Evolutionary conservation across 208 protist genomes (phyloP).

Genomic region (Herpetomonas tarakana): DNA sequence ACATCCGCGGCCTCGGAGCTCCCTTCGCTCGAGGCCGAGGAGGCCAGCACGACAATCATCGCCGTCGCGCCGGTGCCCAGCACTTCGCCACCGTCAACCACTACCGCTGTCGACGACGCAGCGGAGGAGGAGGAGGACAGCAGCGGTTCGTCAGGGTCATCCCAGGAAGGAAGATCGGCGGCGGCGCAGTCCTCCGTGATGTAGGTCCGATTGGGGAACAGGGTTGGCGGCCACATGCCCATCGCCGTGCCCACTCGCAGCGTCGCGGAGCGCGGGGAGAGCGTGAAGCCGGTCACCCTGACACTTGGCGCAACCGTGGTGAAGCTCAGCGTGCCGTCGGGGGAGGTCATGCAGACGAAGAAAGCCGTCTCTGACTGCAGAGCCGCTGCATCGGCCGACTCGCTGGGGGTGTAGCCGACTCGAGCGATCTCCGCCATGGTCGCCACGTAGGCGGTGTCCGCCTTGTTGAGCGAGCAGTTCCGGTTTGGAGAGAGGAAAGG

Average conservation of each 20-base stretch:
- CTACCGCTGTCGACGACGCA: too few relatives aligned
- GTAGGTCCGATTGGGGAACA: background rate
- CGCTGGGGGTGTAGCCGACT: background rate
- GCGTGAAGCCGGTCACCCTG: background rate
- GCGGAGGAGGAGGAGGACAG: background rate
- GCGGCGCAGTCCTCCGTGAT: background rate
- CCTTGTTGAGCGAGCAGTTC: background rate
- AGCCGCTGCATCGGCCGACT: background rate
- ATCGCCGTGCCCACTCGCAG: background rate
- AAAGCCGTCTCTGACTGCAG: background rate
- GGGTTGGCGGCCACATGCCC: background rate
- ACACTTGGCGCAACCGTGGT: background rate
- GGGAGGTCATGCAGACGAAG: conserved; percentile 22
- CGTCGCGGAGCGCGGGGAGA: background rate
- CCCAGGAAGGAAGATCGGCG: background rate
- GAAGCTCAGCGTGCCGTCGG: conserved; percentile 13
- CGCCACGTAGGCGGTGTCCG: background rate
- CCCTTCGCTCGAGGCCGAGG: background rate
- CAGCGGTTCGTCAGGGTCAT: too few relatives aligned
- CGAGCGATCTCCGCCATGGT: background rate
- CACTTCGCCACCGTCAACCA: background rate
- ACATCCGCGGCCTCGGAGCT: background rate
- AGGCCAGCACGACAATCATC: background rate
- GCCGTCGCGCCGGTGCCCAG: background rate
- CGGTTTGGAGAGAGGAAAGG: conserved; percentile 16